Base-by-base conservation (phyloP, 139 green algal species). In the Chloropicon primus region DNA sequence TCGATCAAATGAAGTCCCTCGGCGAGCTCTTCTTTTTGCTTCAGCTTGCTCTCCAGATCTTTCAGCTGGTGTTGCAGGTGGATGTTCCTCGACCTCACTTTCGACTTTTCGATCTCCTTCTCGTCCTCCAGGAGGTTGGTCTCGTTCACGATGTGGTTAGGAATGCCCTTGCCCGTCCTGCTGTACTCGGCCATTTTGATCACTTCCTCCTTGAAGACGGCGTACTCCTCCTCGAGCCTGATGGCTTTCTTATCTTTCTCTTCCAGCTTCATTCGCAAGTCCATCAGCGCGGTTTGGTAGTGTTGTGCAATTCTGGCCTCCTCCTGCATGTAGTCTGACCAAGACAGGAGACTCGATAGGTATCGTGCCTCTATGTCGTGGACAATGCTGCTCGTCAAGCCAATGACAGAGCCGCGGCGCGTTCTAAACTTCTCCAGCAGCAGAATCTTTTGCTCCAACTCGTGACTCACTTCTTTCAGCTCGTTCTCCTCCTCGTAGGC, bases 1-100 rank as follows among this genome's bases (percentile, higher is more conserved):
- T 97, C 92, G 23, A 97, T 94, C 25, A 96, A 85, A 76, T 96
- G 91, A 74, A 97, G 87, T 5, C 91, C 91, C 74, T 95, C 91
- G 23, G 85, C 89, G 73, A 93, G 76, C 76, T 81, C 72, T 53
- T 84, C 80, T 29, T 81, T 84, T 3, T 27, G 53, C 71, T 74
- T 77, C 3, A 84, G 10, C 72, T 1, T 1, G 22, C 1, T 41
- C 80, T 84, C 80, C 26, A 81, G 71, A 53, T 77, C 72, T 2
- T 22, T 24, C 76, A 84, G 21, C 80, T 54, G 21, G 25, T 72
- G 27, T 21, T 54, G 27, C 72, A 84, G 72, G 2, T 72, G 27
- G 72, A 81, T 80, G 80, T 81, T 80, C 53, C 54, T 81, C n/a
- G 77, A n/a, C 24, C 80, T 75, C 72, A 80, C 76, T 3, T 73